Conservation (phyloP, 2,329 filamentous ascomycete species). For the Didymella lethalis region DNA sequence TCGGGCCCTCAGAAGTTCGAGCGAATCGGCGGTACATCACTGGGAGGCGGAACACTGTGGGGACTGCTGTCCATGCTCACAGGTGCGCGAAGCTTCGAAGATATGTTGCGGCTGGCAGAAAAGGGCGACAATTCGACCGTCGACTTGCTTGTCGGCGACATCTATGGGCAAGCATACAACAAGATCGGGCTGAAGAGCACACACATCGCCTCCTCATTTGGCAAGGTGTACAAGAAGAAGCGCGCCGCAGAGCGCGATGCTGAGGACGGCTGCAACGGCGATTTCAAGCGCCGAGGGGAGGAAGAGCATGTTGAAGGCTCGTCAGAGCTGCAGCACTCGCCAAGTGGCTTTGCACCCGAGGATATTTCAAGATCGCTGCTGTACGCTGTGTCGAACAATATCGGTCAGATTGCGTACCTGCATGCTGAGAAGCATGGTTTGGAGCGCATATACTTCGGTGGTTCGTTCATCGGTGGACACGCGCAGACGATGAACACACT, state of each 20-base stretch:
- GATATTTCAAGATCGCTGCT: slow-evolving; percentile 92
- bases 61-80: slow-evolving; percentile 90
- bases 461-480: slow-evolving; percentile 95
- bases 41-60: slow-evolving; percentile 98
- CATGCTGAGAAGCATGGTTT: slow-evolving; percentile 94
- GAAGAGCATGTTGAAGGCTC: slow-evolving; percentile 45
- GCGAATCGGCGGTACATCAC: slow-evolving; percentile 91
- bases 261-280: slow-evolving; percentile 70
- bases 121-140: slow-evolving; percentile 90
- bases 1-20: slow-evolving; percentile 85
- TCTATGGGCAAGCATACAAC: slow-evolving; percentile 93
- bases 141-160: slow-evolving; percentile 96
- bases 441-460: slow-evolving; percentile 95
- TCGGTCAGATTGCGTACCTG: slow-evolving; percentile 96
- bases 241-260: slow-evolving; percentile 79
- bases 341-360: slow-evolving; percentile 71
- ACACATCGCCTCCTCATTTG: slow-evolving; percentile 94
- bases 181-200: slow-evolving; percentile 97
- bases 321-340: slow-evolving; percentile 44
- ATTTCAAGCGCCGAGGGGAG: slow-evolving; percentile 51
- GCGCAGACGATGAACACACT: slow-evolving; percentile 98
- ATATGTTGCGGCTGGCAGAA: slow-evolving; percentile 93
- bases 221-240: slow-evolving; percentile 95
- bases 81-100: slow-evolving; percentile 93
- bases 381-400: slow-evolving; percentile 95